phyloP scores from a whole-genome alignment of 345 rosid genomes.

The Aegle marmelos region DNA sequence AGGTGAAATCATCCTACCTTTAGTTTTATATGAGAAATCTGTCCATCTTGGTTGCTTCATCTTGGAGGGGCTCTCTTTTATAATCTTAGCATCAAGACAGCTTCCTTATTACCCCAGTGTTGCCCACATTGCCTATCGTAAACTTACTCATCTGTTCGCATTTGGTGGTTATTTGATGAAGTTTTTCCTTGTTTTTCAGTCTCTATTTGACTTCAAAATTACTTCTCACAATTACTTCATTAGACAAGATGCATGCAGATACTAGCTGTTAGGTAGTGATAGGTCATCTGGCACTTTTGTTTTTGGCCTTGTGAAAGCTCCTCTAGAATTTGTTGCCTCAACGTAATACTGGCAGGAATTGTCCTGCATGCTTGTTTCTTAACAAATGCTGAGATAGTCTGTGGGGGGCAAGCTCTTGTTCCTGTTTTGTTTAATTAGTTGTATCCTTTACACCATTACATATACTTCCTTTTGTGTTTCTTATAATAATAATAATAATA shows the following conservation, averaged over 20 bases:
- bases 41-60: not conserved
- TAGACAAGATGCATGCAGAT: not conserved
- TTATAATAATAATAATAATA: too few relatives aligned
- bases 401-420: not conserved
- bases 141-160: not conserved
- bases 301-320: not conserved
- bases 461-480: too few relatives aligned
- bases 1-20: constrained; percentile 46
- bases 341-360: not conserved
- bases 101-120: not conserved
- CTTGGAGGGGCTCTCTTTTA: not conserved
- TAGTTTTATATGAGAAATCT: not conserved
- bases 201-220: not conserved
- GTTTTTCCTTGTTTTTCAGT: not conserved
- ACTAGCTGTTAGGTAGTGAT: not conserved
- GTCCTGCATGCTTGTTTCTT: not conserved
- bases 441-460: too few relatives aligned
- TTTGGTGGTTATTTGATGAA: not conserved
- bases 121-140: not conserved
- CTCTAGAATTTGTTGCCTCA: not conserved
- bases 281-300: not conserved
- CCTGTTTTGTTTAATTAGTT: not conserved
- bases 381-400: not conserved
- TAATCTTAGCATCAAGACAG: not conserved
- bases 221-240: not conserved